Base-by-base conservation (phyloP, 1,284 basidiomycete genomes). In the Puccinia novopanici region DNA sequence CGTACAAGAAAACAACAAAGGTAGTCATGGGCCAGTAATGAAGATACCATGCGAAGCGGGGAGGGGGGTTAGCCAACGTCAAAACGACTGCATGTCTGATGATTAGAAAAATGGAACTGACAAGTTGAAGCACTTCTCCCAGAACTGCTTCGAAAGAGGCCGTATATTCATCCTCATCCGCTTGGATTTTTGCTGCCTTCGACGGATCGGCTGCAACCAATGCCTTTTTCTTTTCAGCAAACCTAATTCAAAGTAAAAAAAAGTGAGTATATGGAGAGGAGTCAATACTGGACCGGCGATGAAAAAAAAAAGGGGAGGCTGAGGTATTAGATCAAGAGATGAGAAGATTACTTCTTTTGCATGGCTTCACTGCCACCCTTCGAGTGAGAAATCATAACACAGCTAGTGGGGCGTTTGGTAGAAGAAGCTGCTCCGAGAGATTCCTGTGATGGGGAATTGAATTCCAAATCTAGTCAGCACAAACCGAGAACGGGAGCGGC, bases 321-420 rank as follows among this genome's bases (percentile, higher is more conserved):
- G 3, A n/a, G n/a, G n/a, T 37, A 37, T 54, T n/a, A 2, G 52
- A 24, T 42, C 27, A 37, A 12, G 12, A 52, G 27, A 54, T 34
- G n/a, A 52, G 52, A 40, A 79, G 50, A 27, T 61, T 27, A 80
- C 78, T 67, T 80, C 40, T 80, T 73, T 70, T 80, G 54, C 24
- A 70, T 71, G 19, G 78, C 70, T 34, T 45, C 70, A 63, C 78
- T 80, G 12, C 78, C 78, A 22, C 70, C 78, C 55, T 84, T 84
- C 24, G 83, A 82, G 17, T 84, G 85, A 52, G 85, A 84, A 82
- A 99, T 89, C 91, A 99, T 94, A 17, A 99, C 95, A 87, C 95
- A 98, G 84, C 93, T 95, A 65, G 97, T 99, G 57, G 97, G 96
- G 84, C 97, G 91, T 88, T 99, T 99, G 71, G 97, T 99, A 75